Evolutionary conservation across 2,329 filamentous ascomycete genomes (phyloP), one percentile per base, ranked within the genome.

Genomic region (Fusarium armeniacum): DNA sequence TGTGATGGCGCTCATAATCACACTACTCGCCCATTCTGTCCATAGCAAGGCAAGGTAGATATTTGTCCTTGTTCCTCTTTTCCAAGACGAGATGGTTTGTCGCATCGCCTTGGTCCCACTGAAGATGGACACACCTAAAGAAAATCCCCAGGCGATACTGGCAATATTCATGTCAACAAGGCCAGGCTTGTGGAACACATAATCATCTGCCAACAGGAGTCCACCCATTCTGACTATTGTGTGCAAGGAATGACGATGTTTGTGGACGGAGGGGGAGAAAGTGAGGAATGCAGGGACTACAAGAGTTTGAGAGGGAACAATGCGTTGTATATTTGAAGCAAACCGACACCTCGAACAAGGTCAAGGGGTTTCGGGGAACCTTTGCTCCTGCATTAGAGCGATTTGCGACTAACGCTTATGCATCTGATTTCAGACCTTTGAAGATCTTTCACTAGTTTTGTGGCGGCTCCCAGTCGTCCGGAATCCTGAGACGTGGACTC

Each of bases 161-260:
- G 74, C 74, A 60, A 76, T 69, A 57, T 73, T 75, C 76, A 75
- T 74, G 32, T 76, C 74, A 63, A 67, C 72, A 28, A 24, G 28
- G 26, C 65, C 72, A 1, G 74, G 73, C 11, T 69, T 69, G 33
- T 63, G 56, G 10, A 56, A 62, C 36, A 51, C 36, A 36, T 72
- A 76, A 38, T 64, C 38, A 16, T 67, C 62, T n/a, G 74, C 62
- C 10, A 76, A 50, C 4, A 76, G 41, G 20, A 76, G 58, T 26
- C 72, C 72, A 18, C 62, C 62, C 73, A 75, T 75, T 11, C 22
- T 66, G 46, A 20, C 49, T 44, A 22, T 13, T 3, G 36, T 10
- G 6, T 16, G 10, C 40, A 70, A 60, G 58, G 53, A 69, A 50
- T 18, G 46, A 40, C 28, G 41, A n/a, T 45, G 38, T 54, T 46